These are phyloP conservation scores for Geosmithia flava DNA, from an alignment of 2,329 filamentous ascomycete genomes.

Conservation along the genomic window DNA sequence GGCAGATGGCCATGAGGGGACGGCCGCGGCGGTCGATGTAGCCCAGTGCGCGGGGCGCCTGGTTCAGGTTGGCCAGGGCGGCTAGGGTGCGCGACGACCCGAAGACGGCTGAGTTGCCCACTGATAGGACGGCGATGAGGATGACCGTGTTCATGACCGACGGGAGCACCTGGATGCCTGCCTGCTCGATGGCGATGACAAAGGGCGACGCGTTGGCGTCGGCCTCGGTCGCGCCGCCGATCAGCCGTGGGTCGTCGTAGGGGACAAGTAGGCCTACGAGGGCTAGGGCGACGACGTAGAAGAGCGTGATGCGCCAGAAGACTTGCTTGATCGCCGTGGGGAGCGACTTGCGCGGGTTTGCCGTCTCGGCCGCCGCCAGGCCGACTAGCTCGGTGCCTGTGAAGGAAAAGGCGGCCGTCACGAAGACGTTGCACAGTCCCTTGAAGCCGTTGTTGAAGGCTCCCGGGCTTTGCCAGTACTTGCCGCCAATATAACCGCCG, in stretches of 20 bases:
- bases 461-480: constrained; percentile 68
- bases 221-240: constrained; percentile 39
- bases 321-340: constrained; percentile 86
- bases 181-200: constrained; percentile 81
- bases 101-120: constrained; percentile 86
- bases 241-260: constrained; percentile 52
- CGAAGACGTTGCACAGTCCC: constrained; percentile 67
- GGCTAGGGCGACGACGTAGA: constrained; percentile 75
- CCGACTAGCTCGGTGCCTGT: constrained; percentile 66
- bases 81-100: constrained; percentile 84
- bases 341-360: constrained; percentile 68
- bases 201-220: constrained; percentile 76
- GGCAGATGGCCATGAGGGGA: constrained; percentile 58
- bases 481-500: constrained; percentile 67
- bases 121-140: constrained; percentile 77
- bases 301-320: constrained; percentile 86
- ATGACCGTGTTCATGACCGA: constrained; percentile 95
- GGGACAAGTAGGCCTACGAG: constrained; percentile 76
- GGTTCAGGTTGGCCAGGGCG: constrained; percentile 76
- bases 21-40: constrained; percentile 79
- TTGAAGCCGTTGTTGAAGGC: constrained; percentile 77
- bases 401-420: constrained; percentile 66
- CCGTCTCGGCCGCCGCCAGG: constrained; percentile 64
- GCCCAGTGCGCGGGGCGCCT: constrained; percentile 63
- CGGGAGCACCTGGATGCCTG: constrained; percentile 68